Evolutionary conservation across 1,284 basidiomycete species (phyloP).

Genomic region (Mycena sp.): DNA sequence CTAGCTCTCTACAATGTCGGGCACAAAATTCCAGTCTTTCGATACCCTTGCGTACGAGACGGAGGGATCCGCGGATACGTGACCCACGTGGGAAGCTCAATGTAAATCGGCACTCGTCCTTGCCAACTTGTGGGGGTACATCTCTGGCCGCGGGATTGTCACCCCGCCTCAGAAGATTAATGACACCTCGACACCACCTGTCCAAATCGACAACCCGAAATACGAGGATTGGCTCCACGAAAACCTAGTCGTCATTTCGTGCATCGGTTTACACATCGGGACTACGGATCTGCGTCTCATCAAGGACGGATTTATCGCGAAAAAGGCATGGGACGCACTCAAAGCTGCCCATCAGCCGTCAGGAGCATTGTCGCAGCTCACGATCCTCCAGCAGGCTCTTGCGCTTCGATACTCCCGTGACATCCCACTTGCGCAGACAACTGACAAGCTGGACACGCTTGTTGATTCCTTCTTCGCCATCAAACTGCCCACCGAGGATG

Average conservation of each 20-base stretch:
- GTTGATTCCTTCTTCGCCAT: slow-evolving; percentile 4
- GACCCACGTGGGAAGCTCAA: no score
- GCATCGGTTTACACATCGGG: no score
- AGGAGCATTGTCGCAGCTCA: slow-evolving; percentile 8
- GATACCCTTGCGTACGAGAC: no score
- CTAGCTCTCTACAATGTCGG: no score
- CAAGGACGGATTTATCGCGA: no score
- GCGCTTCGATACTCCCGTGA: neutral
- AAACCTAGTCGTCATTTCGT: no score
- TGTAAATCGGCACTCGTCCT: no score
- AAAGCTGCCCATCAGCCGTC: slow-evolving; percentile 3
- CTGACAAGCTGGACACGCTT: neutral
- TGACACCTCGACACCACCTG: neutral
- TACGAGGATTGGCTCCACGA: neutral
- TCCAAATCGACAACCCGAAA: neutral
- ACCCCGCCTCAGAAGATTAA: neutral
- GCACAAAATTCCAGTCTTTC: no score
- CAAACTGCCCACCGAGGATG: neutral
- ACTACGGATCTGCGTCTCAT: no score
- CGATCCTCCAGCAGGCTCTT: slow-evolving; percentile 4
- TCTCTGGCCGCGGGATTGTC: neutral
- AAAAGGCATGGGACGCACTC: neutral
- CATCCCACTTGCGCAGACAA: neutral
- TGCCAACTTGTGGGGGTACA: no score
- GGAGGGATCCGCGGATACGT: no score